Percentiles rank a stretch among this genome's conserved stretches.
Evolutionary conservation across 2,329 filamentous ascomycete genomes (phyloP).

Genomic region (Calonectria leucothoes): DNA sequence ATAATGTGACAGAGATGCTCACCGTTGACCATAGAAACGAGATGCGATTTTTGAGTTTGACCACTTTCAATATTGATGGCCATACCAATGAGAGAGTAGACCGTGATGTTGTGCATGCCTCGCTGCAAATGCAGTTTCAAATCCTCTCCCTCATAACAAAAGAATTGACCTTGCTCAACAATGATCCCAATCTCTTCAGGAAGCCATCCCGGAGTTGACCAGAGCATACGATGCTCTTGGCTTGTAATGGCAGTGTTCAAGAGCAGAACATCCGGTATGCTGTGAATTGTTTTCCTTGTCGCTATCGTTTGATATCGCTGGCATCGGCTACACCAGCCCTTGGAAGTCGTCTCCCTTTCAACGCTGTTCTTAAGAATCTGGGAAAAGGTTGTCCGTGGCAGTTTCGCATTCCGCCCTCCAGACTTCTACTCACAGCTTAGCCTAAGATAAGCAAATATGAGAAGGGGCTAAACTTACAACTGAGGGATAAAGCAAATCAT

Average conservation of each 20-base stretch:
- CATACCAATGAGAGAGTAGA: slow-evolving; percentile 92
- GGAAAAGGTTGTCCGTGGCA: slow-evolving; percentile 77
- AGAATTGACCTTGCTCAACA: slow-evolving; percentile 90
- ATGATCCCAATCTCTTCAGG: slow-evolving; percentile 95
- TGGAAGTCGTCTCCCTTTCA: slow-evolving; percentile 86
- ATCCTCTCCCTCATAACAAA: slow-evolving; percentile 94
- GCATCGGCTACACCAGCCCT: slow-evolving; percentile 94
- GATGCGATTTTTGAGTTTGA: slow-evolving; percentile 86
- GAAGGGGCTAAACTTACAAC: slow-evolving; percentile 39
- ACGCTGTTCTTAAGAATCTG: slow-evolving; percentile 93
- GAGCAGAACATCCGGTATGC: slow-evolving; percentile 86
- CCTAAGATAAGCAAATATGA: neutral
- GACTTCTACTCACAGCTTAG: slow-evolving; percentile 54
- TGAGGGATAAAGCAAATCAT: slow-evolving; percentile 84
- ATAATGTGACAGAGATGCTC: neutral
- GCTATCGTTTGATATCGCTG: slow-evolving; percentile 90
- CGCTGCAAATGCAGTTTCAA: slow-evolving; percentile 82
- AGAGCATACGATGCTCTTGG: slow-evolving; percentile 81
- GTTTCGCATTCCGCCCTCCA: slow-evolving; percentile 60
- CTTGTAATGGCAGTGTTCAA: slow-evolving; percentile 83
- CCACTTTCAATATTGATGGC: slow-evolving; percentile 91
- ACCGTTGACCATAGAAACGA: slow-evolving; percentile 93
- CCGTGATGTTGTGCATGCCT: slow-evolving; percentile 82
- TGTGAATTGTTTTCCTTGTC: slow-evolving; percentile 85
- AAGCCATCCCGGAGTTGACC: slow-evolving; percentile 91